A percentile compares a stretch with the other conserved stretches of the same genome.
These are phyloP conservation scores for Cardamine occulta DNA, from an alignment of 345 rosid species.

Conservation along the genomic window DNA sequence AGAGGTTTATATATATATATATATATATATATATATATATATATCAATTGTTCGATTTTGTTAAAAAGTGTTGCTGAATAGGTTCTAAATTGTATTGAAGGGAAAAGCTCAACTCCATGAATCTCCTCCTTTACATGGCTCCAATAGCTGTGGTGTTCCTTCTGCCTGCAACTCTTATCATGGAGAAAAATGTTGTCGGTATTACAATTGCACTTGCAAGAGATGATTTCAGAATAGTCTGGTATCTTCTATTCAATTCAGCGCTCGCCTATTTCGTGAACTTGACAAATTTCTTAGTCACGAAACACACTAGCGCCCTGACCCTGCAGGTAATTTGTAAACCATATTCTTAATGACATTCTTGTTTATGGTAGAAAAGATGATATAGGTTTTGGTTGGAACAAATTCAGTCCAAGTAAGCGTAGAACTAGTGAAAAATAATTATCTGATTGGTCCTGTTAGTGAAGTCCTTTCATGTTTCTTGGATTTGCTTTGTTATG, in stretches of 20 bases:
- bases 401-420: conserved; percentile 4
- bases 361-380: neutral
- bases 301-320: conserved; percentile 96
- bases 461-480: neutral
- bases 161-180: conserved; percentile 89
- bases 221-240: conserved; percentile 80
- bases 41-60: neutral
- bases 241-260: conserved; percentile 96
- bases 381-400: neutral
- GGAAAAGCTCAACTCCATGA: conserved; percentile 99
- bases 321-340: conserved; percentile 78
- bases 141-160: conserved; percentile 93
- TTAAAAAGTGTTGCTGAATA: conserved; percentile 29
- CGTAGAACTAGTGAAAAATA: conserved; percentile 5
- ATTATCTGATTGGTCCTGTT: neutral
- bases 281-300: conserved; percentile 97
- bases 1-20: neutral
- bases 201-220: conserved; percentile 95
- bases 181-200: conserved; percentile 96
- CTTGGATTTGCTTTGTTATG: neutral
- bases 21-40: neutral
- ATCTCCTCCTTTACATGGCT: conserved; percentile 97
- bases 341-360: neutral
- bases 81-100: conserved; percentile 47
- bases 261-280: conserved; percentile 93